These are phyloP conservation scores for Coelastrella sp. DNA, from an alignment of 139 green algal species.

Conservation along the genomic window DNA sequence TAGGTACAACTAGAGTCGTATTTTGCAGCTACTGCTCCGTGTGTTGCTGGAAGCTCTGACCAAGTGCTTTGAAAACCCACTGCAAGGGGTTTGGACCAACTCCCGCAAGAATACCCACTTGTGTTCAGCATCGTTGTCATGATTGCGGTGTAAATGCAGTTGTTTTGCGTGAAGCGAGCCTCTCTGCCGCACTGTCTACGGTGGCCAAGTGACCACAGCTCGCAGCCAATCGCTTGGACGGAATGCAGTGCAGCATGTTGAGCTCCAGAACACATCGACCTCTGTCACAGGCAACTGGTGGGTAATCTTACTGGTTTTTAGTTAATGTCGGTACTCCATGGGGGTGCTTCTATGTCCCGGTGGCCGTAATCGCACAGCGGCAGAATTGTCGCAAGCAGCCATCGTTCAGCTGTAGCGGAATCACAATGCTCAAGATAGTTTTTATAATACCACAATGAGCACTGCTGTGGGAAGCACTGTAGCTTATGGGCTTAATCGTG, in stretches of 20 bases:
- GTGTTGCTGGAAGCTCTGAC: background rate
- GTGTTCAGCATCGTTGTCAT: no score
- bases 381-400: background rate
- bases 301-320: background rate
- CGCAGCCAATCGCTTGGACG: conserved; percentile 9
- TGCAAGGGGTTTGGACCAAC: background rate
- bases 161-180: no score
- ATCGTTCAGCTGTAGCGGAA: no score
- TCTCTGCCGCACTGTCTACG: no score
- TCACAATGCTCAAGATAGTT: no score
- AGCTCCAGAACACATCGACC: conserved; percentile 16
- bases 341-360: background rate
- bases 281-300: conserved; percentile 13
- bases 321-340: background rate
- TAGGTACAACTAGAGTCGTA: no score
- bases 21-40: background rate
- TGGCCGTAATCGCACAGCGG: background rate
- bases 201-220: background rate
- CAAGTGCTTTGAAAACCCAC: no score
- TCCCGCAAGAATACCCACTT: no score
- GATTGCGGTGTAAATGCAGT: no score
- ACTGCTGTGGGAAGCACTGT: no score
- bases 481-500: no score
- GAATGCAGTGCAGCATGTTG: conserved; percentile 32
- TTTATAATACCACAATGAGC: no score